These are phyloP conservation scores for Malassezia restricta DNA, from an alignment of 1,284 basidiomycete species.

Conservation along the genomic window DNA sequence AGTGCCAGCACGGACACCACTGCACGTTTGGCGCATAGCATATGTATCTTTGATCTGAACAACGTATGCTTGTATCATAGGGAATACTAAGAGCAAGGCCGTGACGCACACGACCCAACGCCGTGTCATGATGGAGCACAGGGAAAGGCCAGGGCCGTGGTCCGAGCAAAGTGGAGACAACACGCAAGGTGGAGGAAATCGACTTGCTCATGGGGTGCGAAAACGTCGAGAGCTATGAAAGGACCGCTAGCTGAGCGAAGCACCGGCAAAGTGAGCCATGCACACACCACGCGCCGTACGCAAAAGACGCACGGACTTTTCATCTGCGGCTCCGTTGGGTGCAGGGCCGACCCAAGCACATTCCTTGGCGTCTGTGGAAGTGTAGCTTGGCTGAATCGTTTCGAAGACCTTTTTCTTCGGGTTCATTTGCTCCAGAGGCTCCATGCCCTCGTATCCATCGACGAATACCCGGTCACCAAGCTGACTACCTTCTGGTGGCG, in stretches of 20 bases:
- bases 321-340: constrained; percentile 31
- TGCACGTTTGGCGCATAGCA: constrained; percentile 65
- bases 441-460: constrained; percentile 40
- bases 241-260: constrained; percentile 17
- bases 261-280: constrained; percentile 32
- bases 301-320: constrained; percentile 33
- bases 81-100: no score
- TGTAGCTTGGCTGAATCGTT: constrained; percentile 43
- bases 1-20: constrained; percentile 76
- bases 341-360: constrained; percentile 39
- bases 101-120: no score
- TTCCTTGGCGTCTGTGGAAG: constrained; percentile 25
- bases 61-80: constrained; percentile 18
- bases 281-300: constrained; percentile 32
- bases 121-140: neutral
- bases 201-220: neutral
- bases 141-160: neutral
- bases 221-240: neutral
- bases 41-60: constrained; percentile 52
- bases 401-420: constrained; percentile 47
- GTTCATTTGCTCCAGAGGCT: constrained; percentile 40
- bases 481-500: constrained; percentile 34
- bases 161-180: neutral
- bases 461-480: constrained; percentile 40
- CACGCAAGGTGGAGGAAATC: neutral